These are phyloP conservation scores for Marasmius fiardii DNA, from an alignment of 1,284 basidiomycete genomes.

Conservation along the genomic window DNA sequence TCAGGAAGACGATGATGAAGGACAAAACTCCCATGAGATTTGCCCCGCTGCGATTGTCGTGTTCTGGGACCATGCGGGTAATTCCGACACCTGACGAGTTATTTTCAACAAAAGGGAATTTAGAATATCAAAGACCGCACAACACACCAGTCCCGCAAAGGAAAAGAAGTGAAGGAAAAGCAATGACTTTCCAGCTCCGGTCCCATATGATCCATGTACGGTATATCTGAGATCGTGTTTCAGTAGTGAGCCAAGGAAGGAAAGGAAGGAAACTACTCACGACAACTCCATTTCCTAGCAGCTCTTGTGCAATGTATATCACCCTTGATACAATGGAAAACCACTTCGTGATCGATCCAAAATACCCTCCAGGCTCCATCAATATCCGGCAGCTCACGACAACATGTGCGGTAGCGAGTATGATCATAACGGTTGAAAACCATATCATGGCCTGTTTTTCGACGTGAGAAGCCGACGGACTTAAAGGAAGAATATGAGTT, in stretches of 20 bases:
- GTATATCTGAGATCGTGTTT: background rate
- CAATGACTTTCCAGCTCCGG: slow-evolving; percentile 1
- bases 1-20: background rate
- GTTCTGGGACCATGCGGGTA: too few relatives aligned
- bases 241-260: background rate
- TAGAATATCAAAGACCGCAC: background rate
- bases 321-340: background rate
- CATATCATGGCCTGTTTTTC: too few relatives aligned
- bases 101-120: too few relatives aligned
- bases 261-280: background rate
- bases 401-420: too few relatives aligned
- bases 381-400: too few relatives aligned
- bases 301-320: slow-evolving; percentile 1
- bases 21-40: too few relatives aligned
- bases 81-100: too few relatives aligned
- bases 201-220: slow-evolving; percentile 3
- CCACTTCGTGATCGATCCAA: background rate
- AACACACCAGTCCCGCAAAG: background rate
- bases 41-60: too few relatives aligned
- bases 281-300: background rate
- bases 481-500: too few relatives aligned
- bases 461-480: too few relatives aligned
- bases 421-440: too few relatives aligned
- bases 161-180: background rate
- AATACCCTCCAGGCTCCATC: too few relatives aligned